Base-by-base conservation (phyloP, 768 basidiomycete genomes). In the Suillus paluster region DNA sequence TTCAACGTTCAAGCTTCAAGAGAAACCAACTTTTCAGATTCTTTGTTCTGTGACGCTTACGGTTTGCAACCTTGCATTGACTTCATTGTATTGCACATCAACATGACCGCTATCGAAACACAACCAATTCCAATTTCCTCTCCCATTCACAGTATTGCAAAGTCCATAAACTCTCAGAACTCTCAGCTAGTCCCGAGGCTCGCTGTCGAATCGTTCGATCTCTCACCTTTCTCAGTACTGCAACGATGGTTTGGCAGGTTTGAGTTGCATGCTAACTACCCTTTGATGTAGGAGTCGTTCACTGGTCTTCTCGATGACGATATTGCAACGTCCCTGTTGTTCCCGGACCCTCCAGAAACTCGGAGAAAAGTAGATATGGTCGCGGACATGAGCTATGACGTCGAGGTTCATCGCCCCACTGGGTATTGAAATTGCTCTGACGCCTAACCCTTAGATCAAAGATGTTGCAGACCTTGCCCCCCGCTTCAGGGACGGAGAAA, bases 401-500 rank as follows among this genome's bases (percentile, higher is more conserved):
- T 82, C 12, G 75, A 82, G 63, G 82, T 81, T 44, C 8, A 69
- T 60, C 21, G 10, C 34, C 23, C 25, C 59, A 61, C 30, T 39
- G 11, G 3, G 12, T 58, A 44, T 63, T 41, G 19, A 17, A 48
- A 54, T 55, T 9, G 9, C 9, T 19, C 6, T 36, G 21, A 25
- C 12, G 15, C 34, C 59, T 48, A 10, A 44, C 30, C 19, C 19
- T n/a, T 52, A 15, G 14, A 70, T 83, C 61, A 70, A 82, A 25
- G 74, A 75, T 33, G 33, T 50, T 30, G 49, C 10, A 52, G 78
- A 79, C 15, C 66, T 83, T 15, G 74, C 76, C 61, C 75, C 82
- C 6, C 78, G 77, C n/a, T 83, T 82, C 80, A 73, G 77, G 34
- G 78, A 83, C 49, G 79, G 83, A 56, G 83, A 83, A 9, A 76